These are phyloP conservation scores for Herpotrichia juniperi DNA, from an alignment of 2,329 filamentous ascomycete species.

Conservation along the genomic window DNA sequence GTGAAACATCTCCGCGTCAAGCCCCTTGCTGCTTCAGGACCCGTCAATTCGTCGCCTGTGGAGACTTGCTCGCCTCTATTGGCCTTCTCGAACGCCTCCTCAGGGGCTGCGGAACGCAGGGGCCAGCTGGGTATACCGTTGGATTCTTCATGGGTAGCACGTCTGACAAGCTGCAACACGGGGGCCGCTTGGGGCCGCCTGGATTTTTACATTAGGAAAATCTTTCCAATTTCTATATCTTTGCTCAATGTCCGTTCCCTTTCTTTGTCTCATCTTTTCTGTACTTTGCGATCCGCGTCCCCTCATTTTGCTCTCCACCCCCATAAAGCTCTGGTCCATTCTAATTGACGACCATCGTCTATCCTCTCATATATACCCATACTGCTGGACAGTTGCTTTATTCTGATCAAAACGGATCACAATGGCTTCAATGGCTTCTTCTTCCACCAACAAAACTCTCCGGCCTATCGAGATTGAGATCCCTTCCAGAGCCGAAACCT, in stretches of 20 bases:
- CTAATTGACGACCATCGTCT: background rate
- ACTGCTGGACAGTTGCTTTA: slow-evolving; percentile 40
- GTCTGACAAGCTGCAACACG: slow-evolving; percentile 17
- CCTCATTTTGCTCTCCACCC: slow-evolving; percentile 4
- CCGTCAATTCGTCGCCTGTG: slow-evolving; percentile 10
- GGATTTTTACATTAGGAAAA: slow-evolving; percentile 16
- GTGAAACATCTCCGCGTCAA: slow-evolving; percentile 27
- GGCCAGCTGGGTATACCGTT: slow-evolving; percentile 16
- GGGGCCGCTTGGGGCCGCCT: slow-evolving; percentile 7
- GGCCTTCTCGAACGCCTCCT: slow-evolving; percentile 10
- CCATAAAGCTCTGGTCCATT: slow-evolving; percentile 1
- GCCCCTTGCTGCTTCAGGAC: slow-evolving; percentile 18
- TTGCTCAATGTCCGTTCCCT: slow-evolving; percentile 8
- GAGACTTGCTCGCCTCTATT: slow-evolving; percentile 9
- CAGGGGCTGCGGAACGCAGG: slow-evolving; percentile 23
- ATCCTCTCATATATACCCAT: slow-evolving; percentile 6
- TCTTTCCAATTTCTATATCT: slow-evolving; percentile 24
- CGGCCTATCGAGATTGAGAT: slow-evolving; percentile 38
- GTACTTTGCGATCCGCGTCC: slow-evolving; percentile 8
- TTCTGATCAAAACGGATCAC: background rate
- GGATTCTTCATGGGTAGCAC: slow-evolving; percentile 7
- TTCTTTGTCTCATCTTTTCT: slow-evolving; percentile 3
- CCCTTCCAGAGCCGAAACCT: slow-evolving; percentile 20
- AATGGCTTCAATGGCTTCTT: slow-evolving; percentile 28
- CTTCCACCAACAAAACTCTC: slow-evolving; percentile 36